Conservation (phyloP, 495 filamentous ascomycete species). For the Tetracladium marchalianum region DNA sequence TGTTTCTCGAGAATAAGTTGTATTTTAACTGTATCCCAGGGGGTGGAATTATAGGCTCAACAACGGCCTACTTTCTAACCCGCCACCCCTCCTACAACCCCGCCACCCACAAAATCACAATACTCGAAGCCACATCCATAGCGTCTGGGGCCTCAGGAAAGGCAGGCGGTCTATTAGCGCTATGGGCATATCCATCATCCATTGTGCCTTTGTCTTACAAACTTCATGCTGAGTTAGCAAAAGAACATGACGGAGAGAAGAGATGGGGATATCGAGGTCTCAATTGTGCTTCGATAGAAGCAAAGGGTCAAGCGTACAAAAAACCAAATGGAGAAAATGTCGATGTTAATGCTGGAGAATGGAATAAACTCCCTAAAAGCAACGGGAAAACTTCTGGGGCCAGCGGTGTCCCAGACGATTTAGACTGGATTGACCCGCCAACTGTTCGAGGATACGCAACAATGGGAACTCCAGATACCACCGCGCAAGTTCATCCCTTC, state of each 20-base stretch:
- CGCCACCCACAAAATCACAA: constrained; percentile 63
- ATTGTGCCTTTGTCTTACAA: constrained; percentile 82
- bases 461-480: constrained; percentile 72
- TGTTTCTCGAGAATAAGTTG: constrained; percentile 4
- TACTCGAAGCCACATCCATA: constrained; percentile 81
- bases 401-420: constrained; percentile 60
- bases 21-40: constrained; percentile 35
- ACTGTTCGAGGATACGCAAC: constrained; percentile 60
- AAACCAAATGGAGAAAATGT: background rate
- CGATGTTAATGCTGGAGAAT: constrained; percentile 24
- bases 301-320: constrained; percentile 8
- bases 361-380: constrained; percentile 64
- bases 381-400: constrained; percentile 45
- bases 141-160: constrained; percentile 92
- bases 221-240: constrained; percentile 75
- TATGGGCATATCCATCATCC: constrained; percentile 85
- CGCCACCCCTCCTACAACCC: constrained; percentile 79
- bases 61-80: constrained; percentile 87
- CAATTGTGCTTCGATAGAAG: constrained; percentile 45
- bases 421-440: constrained; percentile 77
- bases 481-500: constrained; percentile 91
- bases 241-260: constrained; percentile 69
- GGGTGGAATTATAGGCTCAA: constrained; percentile 91
- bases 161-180: constrained; percentile 80
- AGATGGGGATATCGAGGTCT: constrained; percentile 84